Conservation (phyloP, 805 yeast genomes). For the Osmozyma mogii region DNA sequence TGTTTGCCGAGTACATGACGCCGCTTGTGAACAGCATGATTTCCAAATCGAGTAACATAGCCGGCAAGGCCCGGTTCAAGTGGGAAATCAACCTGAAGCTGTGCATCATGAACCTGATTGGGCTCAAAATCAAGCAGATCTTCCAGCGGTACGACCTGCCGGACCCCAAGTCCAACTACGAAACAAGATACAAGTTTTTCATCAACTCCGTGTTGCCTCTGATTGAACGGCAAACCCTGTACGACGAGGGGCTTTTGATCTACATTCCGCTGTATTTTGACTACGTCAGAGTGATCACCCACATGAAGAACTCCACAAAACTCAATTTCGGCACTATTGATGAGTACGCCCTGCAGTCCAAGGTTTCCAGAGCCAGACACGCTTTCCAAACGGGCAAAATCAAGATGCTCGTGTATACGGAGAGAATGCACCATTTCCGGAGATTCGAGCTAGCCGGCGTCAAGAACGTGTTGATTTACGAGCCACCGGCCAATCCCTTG, state of each 20-base stretch:
- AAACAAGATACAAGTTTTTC: conserved; percentile 75
- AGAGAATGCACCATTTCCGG: conserved; percentile 87
- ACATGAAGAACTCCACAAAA: conserved; percentile 56
- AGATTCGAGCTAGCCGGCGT: conserved; percentile 82
- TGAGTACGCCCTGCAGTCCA: conserved; percentile 75
- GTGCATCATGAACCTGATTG: conserved; percentile 57
- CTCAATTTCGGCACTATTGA: conserved; percentile 64
- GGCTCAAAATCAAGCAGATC: conserved; percentile 56
- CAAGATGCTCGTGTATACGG: conserved; percentile 80
- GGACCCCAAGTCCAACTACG: conserved; percentile 47
- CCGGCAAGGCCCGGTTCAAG: conserved; percentile 55
- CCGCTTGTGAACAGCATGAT: conserved; percentile 69
- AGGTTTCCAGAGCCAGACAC: conserved; percentile 62
- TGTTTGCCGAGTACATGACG: conserved; percentile 67
- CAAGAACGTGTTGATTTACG: conserved; percentile 72
- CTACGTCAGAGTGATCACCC: conserved; percentile 68
- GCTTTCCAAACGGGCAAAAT: conserved; percentile 53
- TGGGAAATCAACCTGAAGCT: conserved; percentile 34
- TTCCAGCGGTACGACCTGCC: conserved; percentile 63
- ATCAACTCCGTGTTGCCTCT: conserved; percentile 67
- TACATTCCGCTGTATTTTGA: conserved; percentile 85
- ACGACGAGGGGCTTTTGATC: conserved; percentile 68
- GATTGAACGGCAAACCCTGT: conserved; percentile 50
- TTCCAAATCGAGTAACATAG: conserved; percentile 43
- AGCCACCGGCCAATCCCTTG: conserved; percentile 74